Conservation (phyloP, 192 early-diverging fungal species). For the Pilobolus umbonatus region DNA sequence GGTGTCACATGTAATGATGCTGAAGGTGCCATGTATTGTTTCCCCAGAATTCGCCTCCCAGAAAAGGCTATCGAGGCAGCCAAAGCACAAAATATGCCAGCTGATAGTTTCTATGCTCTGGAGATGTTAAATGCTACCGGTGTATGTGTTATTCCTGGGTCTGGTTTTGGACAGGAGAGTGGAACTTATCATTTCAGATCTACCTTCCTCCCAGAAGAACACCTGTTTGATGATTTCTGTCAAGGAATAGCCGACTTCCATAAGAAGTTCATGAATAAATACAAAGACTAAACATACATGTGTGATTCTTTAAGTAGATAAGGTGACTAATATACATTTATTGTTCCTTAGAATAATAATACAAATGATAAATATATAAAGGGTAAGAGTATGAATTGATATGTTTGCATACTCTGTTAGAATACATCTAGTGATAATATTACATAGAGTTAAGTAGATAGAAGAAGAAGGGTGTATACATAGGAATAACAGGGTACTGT, state of each 20-base stretch:
- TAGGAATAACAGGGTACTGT: too few relatives aligned
- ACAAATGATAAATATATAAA: too few relatives aligned
- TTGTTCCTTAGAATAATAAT: too few relatives aligned
- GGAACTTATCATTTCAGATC: slow-evolving; percentile 94
- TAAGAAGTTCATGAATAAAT: slow-evolving; percentile 71
- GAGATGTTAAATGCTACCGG: slow-evolving; percentile 91
- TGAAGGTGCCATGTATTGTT: slow-evolving; percentile 96
- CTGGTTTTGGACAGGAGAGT: slow-evolving; percentile 86
- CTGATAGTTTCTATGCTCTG: slow-evolving; percentile 90
- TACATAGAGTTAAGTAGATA: too few relatives aligned
- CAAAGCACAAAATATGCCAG: slow-evolving; percentile 58
- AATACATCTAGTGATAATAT: too few relatives aligned
- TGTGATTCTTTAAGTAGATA: too few relatives aligned
- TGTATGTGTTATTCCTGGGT: slow-evolving; percentile 93
- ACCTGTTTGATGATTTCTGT: slow-evolving; percentile 90
- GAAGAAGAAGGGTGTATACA: too few relatives aligned
- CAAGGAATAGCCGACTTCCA: slow-evolving; percentile 75
- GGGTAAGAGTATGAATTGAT: too few relatives aligned
- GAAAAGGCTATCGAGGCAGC: slow-evolving; percentile 76
- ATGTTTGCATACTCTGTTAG: too few relatives aligned
- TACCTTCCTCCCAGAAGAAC: slow-evolving; percentile 93
- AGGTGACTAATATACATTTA: too few relatives aligned
- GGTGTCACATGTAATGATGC: slow-evolving; percentile 83
- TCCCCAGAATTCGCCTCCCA: slow-evolving; percentile 79
- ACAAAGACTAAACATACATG: slow-evolving; percentile 44